These are phyloP conservation scores for Diaporthe australafricana DNA, from an alignment of 2,329 filamentous ascomycete species.

Conservation along the genomic window DNA sequence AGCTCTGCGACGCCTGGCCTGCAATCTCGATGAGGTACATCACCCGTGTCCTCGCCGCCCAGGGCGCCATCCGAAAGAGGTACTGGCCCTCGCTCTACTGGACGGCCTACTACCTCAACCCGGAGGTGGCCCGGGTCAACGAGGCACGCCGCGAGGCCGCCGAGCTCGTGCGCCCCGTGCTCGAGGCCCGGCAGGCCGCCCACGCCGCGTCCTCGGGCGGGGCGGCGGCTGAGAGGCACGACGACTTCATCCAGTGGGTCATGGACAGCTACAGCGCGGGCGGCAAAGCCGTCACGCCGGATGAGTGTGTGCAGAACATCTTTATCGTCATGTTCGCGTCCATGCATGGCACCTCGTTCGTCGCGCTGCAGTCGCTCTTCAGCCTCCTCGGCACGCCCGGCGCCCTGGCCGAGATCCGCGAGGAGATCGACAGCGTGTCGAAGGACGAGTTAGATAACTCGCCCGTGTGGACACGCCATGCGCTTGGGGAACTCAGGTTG, in stretches of 20 bases:
- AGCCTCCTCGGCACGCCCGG: constrained; percentile 36
- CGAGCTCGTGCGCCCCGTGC: constrained; percentile 38
- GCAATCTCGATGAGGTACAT: constrained; percentile 39
- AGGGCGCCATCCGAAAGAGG: constrained; percentile 35
- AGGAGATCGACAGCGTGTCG: constrained; percentile 36
- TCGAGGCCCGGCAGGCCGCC: constrained; percentile 37
- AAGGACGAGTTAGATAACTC: constrained; percentile 33
- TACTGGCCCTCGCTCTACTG: constrained; percentile 39
- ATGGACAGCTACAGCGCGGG: constrained; percentile 38
- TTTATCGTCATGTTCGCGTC: constrained; percentile 42
- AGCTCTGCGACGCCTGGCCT: constrained; percentile 39
- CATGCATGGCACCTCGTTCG: constrained; percentile 34
- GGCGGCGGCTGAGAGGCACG: constrained; percentile 28
- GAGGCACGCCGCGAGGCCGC: constrained; percentile 35
- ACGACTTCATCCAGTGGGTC: constrained; percentile 41
- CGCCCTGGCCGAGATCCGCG: constrained; percentile 37
- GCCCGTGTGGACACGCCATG: constrained; percentile 39
- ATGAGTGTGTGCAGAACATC: constrained; percentile 38
- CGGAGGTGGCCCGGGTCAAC: constrained; percentile 33
- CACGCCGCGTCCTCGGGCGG: not conserved
- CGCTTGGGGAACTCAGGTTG: constrained; percentile 36
- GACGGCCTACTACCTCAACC: constrained; percentile 39
- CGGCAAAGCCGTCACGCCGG: constrained; percentile 37
- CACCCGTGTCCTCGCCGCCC: constrained; percentile 36
- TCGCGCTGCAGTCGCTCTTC: constrained; percentile 3